These are phyloP conservation scores for Debaryomyces sp. DNA, from an alignment of 1,139 yeast genomes.

Conservation along the genomic window DNA sequence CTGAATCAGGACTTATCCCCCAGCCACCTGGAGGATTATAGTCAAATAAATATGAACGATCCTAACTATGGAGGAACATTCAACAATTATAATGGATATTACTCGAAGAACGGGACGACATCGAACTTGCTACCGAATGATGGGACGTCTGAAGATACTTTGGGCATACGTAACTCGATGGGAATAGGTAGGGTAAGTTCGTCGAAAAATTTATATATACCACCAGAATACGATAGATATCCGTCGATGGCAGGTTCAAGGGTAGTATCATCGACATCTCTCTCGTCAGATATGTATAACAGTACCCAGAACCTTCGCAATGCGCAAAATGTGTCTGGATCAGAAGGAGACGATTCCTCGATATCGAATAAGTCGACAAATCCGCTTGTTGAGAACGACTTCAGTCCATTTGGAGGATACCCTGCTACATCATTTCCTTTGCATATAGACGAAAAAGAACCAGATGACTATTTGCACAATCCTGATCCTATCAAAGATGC, in stretches of 20 bases:
- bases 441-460: slow-evolving; percentile 85
- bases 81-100: slow-evolving; percentile 44
- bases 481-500: slow-evolving; percentile 94
- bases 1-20: neutral
- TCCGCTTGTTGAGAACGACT: too few relatives aligned
- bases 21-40: slow-evolving; percentile 18
- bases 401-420: slow-evolving; percentile 92
- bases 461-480: slow-evolving; percentile 89
- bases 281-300: slow-evolving; percentile 31
- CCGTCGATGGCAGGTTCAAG: slow-evolving; percentile 56
- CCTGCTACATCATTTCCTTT: slow-evolving; percentile 88
- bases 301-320: slow-evolving; percentile 5
- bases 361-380: too few relatives aligned
- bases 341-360: slow-evolving; percentile 15
- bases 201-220: slow-evolving; percentile 31
- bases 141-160: slow-evolving; percentile 25
- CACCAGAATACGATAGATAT: slow-evolving; percentile 61
- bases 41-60: slow-evolving; percentile 14
- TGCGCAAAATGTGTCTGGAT: neutral
- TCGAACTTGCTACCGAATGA: slow-evolving; percentile 39
- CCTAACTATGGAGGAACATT: slow-evolving; percentile 42
- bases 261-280: slow-evolving; percentile 47
- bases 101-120: slow-evolving; percentile 45
- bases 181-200: neutral
- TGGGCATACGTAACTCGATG: neutral